Evolutionary conservation across 805 yeast species (phyloP), one percentile per base, ranked within the genome.

Genomic region (Sugiyamaella americana): DNA sequence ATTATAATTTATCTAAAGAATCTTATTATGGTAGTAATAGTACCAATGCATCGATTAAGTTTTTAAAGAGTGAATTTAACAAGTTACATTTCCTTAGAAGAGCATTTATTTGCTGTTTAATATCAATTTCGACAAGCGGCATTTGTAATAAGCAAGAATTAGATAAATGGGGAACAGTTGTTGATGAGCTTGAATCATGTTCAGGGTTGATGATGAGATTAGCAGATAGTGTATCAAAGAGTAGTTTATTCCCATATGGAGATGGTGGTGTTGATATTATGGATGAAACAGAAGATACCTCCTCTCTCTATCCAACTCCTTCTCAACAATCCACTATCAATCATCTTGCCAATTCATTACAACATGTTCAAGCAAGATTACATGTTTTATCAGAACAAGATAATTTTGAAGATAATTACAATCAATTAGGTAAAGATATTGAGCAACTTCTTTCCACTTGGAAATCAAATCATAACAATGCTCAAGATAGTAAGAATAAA

Each of bases 91-190:
- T 62, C 24, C 45, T 73, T 37, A 62, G 75, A 45, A 64, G 74
- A n/a, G 67, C 71, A 39, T 56, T 69, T 43, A 58, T 75, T 2
- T 72, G 77, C 57, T 61, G 69, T 35, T 49, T 74, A 18, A 49
- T 75, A 38, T 67, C 78, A 0, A 54, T 67, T 16, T 45, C 55
- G 4, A 45, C 64, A 3, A 18, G 41, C 10, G 60, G 62, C 13
- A 46, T 49, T 24, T 46, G 57, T 37, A 36, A 44, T 40, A 47
- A 53, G 45, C 43, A 41, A 38, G 58, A 51, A 53, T 51, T 58
- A 37, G 51, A 49, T 36, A 20, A 39, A 20, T 51, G 63, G 64
- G 54, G 56, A 22, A 37, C 50, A 46, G 48, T 56, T 19, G 55
- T 54, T 21, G 64, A 58, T 47, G 35, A 48, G 20, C 32, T 54